Evolutionary conservation across 1,284 basidiomycete genomes (phyloP).

Genomic region (Filobasidium uniguttulatum): DNA sequence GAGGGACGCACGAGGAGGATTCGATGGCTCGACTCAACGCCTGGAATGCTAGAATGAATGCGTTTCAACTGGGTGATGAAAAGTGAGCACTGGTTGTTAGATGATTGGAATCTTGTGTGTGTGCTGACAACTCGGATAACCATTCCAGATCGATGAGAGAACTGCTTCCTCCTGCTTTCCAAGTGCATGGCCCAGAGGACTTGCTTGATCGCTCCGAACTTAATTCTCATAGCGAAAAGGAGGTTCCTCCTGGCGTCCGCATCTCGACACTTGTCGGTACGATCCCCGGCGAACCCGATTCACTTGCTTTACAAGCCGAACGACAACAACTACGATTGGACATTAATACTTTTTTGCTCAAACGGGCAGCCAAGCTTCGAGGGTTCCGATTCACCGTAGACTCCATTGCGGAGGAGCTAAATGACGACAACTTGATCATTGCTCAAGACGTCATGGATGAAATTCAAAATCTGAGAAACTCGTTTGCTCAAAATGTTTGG

Average conservation of each 20-base stretch:
- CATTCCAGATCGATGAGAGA: no score
- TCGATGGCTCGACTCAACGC: constrained; percentile 4
- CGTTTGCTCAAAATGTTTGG: constrained; percentile 55
- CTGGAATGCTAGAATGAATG: constrained; percentile 6
- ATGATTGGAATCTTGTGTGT: no score
- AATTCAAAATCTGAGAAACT: constrained; percentile 47
- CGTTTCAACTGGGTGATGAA: constrained; percentile 12
- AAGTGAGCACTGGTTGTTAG: neutral
- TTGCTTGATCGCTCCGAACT: neutral
- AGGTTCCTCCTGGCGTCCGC: constrained; percentile 5
- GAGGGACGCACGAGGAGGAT: constrained; percentile 50
- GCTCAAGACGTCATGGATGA: constrained; percentile 17
- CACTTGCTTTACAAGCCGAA: constrained; percentile 45
- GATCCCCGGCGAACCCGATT: constrained; percentile 51
- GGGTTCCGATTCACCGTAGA: constrained; percentile 50
- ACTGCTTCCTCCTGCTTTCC: neutral
- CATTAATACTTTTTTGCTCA: constrained; percentile 61
- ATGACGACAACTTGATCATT: constrained; percentile 13
- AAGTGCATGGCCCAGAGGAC: neutral
- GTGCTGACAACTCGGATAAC: no score
- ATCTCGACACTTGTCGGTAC: constrained; percentile 47
- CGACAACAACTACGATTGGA: constrained; percentile 52
- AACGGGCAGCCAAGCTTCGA: constrained; percentile 59
- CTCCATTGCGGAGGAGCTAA: constrained; percentile 22
- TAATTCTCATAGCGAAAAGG: constrained; percentile 8